A percentile compares a stretch with the other conserved stretches of the same genome.
phyloP scores from a whole-genome alignment of 2,329 filamentous ascomycete species.

The Cladophialophora carrionii region DNA sequence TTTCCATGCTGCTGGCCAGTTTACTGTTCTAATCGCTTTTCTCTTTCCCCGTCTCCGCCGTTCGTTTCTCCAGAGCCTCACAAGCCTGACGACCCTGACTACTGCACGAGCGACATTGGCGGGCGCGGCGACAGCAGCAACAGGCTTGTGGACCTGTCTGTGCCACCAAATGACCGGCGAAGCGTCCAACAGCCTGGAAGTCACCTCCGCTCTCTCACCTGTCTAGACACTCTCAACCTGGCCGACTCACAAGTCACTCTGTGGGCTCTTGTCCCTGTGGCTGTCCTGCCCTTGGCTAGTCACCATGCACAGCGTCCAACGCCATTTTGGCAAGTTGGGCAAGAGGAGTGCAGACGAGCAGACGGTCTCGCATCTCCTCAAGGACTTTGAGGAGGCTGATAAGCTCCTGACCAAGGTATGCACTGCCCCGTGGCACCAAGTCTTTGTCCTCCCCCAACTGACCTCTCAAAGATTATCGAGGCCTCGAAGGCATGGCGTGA shows the following conservation, averaged over 20 bases:
- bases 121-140: conserved; percentile 4
- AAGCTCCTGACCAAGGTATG: conserved; percentile 71
- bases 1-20: conserved; percentile 23
- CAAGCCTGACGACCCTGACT: conserved; percentile 5
- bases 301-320: conserved; percentile 71
- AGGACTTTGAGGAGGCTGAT: conserved; percentile 80
- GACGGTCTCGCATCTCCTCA: conserved; percentile 72
- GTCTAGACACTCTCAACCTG: conserved; percentile 15
- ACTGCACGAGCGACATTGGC: conserved; percentile 4
- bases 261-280: conserved; percentile 18
- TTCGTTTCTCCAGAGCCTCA: conserved; percentile 15
- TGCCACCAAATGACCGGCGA: conserved; percentile 1
- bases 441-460: conserved; percentile 25
- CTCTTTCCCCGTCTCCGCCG: conserved; percentile 5
- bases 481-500: conserved; percentile 76
- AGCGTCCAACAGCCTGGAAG: conserved; percentile 7
- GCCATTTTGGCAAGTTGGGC: conserved; percentile 73
- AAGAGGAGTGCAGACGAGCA: conserved; percentile 74
- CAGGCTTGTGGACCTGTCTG: conserved; percentile 2
- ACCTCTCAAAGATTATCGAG: conserved; percentile 66
- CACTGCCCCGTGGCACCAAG: conserved; percentile 22
- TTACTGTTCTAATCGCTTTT: conserved; percentile 12
- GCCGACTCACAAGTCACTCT: conserved; percentile 13
- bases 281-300: conserved; percentile 18
- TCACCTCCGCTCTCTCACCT: conserved; percentile 12